A percentile compares a stretch with the other conserved stretches of the same genome.
Conservation (phyloP, 2,329 filamentous ascomycete species). For the Ophiostoma ips region DNA sequence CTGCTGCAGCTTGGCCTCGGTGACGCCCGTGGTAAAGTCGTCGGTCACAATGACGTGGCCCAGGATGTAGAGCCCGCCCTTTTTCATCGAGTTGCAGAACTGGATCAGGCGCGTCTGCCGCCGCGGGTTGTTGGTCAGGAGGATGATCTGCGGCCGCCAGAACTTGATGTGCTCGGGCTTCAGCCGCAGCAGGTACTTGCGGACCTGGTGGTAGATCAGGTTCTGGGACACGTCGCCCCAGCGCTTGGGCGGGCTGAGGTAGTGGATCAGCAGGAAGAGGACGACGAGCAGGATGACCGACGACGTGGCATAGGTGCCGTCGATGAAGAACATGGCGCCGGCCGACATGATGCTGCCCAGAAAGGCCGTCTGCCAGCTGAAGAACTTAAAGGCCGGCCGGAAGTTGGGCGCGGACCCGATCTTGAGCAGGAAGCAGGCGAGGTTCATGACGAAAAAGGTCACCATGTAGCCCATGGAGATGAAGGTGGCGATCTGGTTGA, state of each 20-base stretch:
- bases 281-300: constrained; percentile 60
- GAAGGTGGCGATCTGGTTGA: constrained; percentile 79
- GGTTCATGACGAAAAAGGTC: constrained; percentile 80
- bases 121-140: constrained; percentile 73
- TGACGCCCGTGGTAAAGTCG: constrained; percentile 64
- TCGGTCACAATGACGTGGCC: constrained; percentile 79
- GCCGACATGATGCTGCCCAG: constrained; percentile 63
- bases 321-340: constrained; percentile 79
- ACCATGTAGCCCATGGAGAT: constrained; percentile 81
- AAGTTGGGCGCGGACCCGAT: constrained; percentile 84
- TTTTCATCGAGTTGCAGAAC: constrained; percentile 85
- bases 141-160: constrained; percentile 77
- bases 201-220: constrained; percentile 72
- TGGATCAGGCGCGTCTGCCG: constrained; percentile 71
- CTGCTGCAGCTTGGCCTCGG: constrained; percentile 70
- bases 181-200: constrained; percentile 74
- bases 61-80: constrained; percentile 70
- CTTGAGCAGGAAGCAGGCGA: constrained; percentile 76
- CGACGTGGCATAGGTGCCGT: constrained; percentile 63
- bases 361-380: constrained; percentile 72
- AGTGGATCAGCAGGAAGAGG: constrained; percentile 77
- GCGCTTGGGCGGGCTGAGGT: constrained; percentile 68
- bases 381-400: constrained; percentile 75
- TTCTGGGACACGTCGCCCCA: constrained; percentile 89
- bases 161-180: constrained; percentile 86